Base-by-base conservation (phyloP, 2,329 filamentous ascomycete species). In the Coniella lustricola region DNA sequence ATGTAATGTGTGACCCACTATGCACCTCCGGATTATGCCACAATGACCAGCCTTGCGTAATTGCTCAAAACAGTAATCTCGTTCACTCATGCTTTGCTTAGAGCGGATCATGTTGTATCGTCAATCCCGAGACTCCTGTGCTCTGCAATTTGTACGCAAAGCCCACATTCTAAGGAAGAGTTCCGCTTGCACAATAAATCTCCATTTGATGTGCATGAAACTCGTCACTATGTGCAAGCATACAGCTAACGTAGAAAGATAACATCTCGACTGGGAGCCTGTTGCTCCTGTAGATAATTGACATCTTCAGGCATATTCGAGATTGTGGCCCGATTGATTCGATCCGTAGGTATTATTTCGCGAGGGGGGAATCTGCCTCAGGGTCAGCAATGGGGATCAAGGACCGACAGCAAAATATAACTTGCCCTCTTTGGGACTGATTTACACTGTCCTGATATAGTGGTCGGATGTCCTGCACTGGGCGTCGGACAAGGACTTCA, bases 221-320 rank as follows among this genome's bases (percentile, higher is more conserved):
- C 25, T 29, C 25, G 25, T 10, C 10, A 10, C 10, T 10, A 10
- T 29, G 25, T 29, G 10, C 25, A 29, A 29, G 10, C 25, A 29
- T 18, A 16, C 13, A 20, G 18, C 37, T 47, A 46, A 14, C 44
- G 47, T 12, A 53, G 41, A 12, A 44, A n/a, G 21, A 48, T 44
- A 16, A 47, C 32, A 14, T 50, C 50, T 41, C 44, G 48, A 3
- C 29, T 39, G 29, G 47, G 33, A 5, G 42, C 43, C 21, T 40
- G 50, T n/a, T 42, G 50, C 32, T 53, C 50, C 34, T 53, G 47
- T 21, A 53, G 9, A 25, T 53, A 50, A 40, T 44, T 36, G 17
- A 53, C 44, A 18, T 46, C 40, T 29, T 36, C 44, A 35, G 22
- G 4, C 20, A 39, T 25, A 20, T 22, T 38, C 29, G 50, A 34